These are phyloP conservation scores for Cadophora sp. DNA, from an alignment of 2,329 filamentous ascomycete species.

Conservation along the genomic window DNA sequence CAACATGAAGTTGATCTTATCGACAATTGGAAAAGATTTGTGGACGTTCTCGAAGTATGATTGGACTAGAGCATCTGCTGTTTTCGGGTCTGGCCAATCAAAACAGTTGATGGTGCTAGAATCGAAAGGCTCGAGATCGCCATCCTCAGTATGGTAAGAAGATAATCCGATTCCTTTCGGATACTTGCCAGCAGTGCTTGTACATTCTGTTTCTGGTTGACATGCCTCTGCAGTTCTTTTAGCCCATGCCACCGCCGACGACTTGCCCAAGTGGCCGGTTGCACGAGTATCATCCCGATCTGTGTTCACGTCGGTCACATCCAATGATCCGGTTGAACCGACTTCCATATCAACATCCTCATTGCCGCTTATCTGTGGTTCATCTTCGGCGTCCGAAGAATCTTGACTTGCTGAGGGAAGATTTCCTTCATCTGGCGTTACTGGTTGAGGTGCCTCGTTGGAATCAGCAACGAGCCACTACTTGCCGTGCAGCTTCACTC, in stretches of 20 bases:
- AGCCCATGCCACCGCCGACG: conserved; percentile 37
- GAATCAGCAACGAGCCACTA: conserved; percentile 10
- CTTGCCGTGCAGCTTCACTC: neutral
- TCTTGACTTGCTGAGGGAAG: neutral
- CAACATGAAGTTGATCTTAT: conserved; percentile 29
- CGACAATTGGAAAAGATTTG: conserved; percentile 32
- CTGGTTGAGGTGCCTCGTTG: conserved; percentile 18
- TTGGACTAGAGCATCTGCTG: conserved; percentile 30
- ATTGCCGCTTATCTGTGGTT: conserved; percentile 21
- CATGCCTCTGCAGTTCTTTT: conserved; percentile 31
- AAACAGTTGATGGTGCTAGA: conserved; percentile 27
- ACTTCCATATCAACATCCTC: conserved; percentile 32
- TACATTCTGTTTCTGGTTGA: neutral
- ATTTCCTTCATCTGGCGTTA: conserved; percentile 17
- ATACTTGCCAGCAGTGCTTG: conserved; percentile 1
- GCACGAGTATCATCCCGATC: conserved; percentile 36
- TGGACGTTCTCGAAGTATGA: conserved; percentile 38
- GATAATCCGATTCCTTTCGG: conserved; percentile 19
- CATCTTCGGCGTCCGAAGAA: conserved; percentile 20
- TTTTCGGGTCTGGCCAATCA: conserved; percentile 32
- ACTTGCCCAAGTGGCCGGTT: conserved; percentile 37
- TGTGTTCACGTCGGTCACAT: conserved; percentile 35
- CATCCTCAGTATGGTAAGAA: conserved; percentile 38
- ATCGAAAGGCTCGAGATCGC: conserved; percentile 34
- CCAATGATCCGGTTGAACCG: conserved; percentile 39